Evolutionary conservation across 2,329 filamentous ascomycete species (phyloP), one percentile per base, ranked within the genome.

Genomic region (Neopestalotiopsis rosae): DNA sequence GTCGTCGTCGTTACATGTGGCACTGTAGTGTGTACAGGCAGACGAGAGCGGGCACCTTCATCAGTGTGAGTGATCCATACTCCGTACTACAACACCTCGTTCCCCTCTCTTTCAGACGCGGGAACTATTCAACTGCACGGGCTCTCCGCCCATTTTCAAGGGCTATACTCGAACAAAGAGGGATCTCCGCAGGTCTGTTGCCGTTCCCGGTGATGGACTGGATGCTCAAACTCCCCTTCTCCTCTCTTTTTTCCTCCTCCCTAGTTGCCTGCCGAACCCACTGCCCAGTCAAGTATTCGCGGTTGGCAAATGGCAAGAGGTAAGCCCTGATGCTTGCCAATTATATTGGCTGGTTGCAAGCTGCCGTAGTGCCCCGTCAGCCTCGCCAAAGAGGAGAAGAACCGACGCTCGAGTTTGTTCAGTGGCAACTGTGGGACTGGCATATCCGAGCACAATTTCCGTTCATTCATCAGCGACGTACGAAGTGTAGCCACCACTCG

Each of bases 401-500:
- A 52, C 38, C 40, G 62, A 62, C 59, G 34, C 30, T 34, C 62
- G 40, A 65, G 62, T 45, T 28, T 49, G 38, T 65, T 28, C 30
- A 65, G 62, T 65, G 62, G 62, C 40, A 49, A 65, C 40, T 65
- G 62, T 65, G 62, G 62, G 32, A 34, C 30, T 40, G 59, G 59
- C 59, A 62, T 62, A 62, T 40, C 32, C 59, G 34, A 40, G 32
- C 34, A 34, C 30, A 62, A 62, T 62, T 62, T n/a, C 45, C 45
- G 45, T 52, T 52, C 45, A 52, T 52, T 52, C 45, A 52, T n/a
- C 45, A 52, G 45, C 45, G 17, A 52, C 45, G 45, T 52, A n/a
- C 10, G 42, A 17, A n/a, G 42, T 28, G 24, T 14, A n/a, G 45
- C 45, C 45, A 52, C 45, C 20, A 20, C 9, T 9, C 45, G 45